These are phyloP conservation scores for Chalciporus sp. DNA, from an alignment of 1,284 basidiomycete species.

Conservation along the genomic window DNA sequence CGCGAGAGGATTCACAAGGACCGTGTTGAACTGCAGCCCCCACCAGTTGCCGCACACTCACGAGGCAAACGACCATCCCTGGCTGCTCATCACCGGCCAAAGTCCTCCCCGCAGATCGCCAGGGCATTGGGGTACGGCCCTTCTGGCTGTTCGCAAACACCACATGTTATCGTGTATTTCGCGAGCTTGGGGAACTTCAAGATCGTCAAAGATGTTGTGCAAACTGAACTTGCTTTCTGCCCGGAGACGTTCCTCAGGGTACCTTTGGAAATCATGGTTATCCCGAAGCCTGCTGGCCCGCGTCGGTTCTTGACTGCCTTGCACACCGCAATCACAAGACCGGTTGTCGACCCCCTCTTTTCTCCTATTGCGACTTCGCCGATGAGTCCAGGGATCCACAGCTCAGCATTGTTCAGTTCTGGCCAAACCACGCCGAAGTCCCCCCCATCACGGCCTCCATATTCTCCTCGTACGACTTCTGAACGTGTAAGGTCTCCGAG, in stretches of 20 bases:
- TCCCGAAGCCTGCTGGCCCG: constrained; percentile 94
- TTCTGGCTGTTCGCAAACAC: constrained; percentile 30
- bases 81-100: constrained; percentile 66
- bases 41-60: constrained; percentile 43
- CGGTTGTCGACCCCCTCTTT: constrained; percentile 87
- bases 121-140: constrained; percentile 49
- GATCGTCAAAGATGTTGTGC: constrained; percentile 81
- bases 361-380: constrained; percentile 92
- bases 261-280: constrained; percentile 85
- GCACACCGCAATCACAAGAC: constrained; percentile 83
- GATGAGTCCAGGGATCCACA: constrained; percentile 59
- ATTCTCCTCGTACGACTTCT: constrained; percentile 57
- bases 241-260: constrained; percentile 39
- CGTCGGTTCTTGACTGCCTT: constrained; percentile 87
- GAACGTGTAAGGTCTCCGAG: constrained; percentile 60
- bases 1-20: constrained; percentile 69
- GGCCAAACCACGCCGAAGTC: constrained; percentile 41
- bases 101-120: constrained; percentile 76
- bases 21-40: constrained; percentile 54
- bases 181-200: constrained; percentile 90
- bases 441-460: constrained; percentile 43
- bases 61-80: constrained; percentile 75
- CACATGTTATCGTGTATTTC: constrained; percentile 82
- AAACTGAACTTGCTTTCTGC: constrained; percentile 60
- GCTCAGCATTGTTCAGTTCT: constrained; percentile 46